Percentiles rank a stretch among this genome's conserved stretches.
Conservation (phyloP, 441 rosid species). For the Erysimum cheiri region DNA sequence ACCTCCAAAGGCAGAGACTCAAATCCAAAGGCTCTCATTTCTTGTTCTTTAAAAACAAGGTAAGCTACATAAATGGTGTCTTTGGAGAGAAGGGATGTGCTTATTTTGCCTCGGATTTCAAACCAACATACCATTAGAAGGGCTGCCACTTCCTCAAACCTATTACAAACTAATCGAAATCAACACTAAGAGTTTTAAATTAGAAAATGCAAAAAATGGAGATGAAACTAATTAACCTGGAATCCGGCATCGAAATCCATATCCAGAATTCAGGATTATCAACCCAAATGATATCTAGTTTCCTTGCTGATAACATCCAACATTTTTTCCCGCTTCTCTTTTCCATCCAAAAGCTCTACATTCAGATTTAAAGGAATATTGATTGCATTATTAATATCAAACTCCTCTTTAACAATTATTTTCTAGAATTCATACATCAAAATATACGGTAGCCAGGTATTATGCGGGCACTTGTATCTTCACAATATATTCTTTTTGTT, state of each 20-base stretch:
- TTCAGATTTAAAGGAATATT: background rate
- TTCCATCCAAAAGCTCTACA: slow-evolving; percentile 54
- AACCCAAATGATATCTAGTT: slow-evolving; percentile 59
- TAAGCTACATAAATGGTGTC: slow-evolving; percentile 46
- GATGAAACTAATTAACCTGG: slow-evolving; percentile 40
- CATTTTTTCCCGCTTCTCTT: slow-evolving; percentile 51
- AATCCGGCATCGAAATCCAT: slow-evolving; percentile 52
- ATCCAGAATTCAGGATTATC: slow-evolving; percentile 55
- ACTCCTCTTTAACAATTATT: background rate
- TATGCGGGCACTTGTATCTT: no score
- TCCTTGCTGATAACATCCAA: slow-evolving; percentile 53
- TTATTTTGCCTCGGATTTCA: slow-evolving; percentile 50
- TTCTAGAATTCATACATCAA: background rate
- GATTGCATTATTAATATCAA: background rate
- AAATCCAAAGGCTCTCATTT: slow-evolving; percentile 50
- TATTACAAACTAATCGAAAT: slow-evolving; percentile 15
- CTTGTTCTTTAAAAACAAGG: slow-evolving; percentile 47
- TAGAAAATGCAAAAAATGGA: background rate
- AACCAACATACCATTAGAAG: slow-evolving; percentile 61
- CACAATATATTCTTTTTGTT: no score
- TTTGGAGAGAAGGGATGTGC: slow-evolving; percentile 45
- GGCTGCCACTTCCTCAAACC: slow-evolving; percentile 53
- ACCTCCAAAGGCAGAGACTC: slow-evolving; percentile 49
- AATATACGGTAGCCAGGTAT: background rate
- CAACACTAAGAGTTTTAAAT: background rate